Evolutionary conservation across 306 rosid genomes (phyloP), one percentile per base, ranked within the genome.

Genomic region (Cucurbita maxima): DNA sequence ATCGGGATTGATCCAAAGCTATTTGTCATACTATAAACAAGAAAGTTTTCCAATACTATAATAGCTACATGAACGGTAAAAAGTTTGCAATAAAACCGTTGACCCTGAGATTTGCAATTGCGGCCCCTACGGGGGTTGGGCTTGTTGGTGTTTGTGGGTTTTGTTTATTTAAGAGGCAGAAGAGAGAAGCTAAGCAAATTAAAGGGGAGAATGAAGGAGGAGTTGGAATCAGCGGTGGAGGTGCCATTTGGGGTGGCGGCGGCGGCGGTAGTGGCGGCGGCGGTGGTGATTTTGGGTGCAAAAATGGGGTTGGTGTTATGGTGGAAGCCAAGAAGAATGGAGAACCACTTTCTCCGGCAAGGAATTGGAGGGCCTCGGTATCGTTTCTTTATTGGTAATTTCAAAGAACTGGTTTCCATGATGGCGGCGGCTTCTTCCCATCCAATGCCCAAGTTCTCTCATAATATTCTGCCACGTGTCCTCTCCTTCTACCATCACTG

Each of bases 81-180:
- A 30, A 30, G 34, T 30, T 30, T 30, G 3, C 34, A 30, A 44
- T 8, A 44, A 44, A 44, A 50, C 82, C 83, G 96, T 95, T 91
- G 97, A 91, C 97, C 87, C 90, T 86, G 70, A 50, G 81, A 84
- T 75, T 78, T 84, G 79, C 84, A 84, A 86, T 85, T 89, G 96
- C 96, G 99, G 89, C 88, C 96, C 96, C 97, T 85, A 89, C 96
- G 96, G 96, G 84, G 96, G 96, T 83, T 89, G 97, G 95, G 82
- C 87, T 83, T 84, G 95, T 50, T 50, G 54, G 54, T 50, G 54
- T 51, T 15, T 51, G 18, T 51, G 56, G 19, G 56, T 68, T 75
- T 41, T 55, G 73, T 68, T 59, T 70, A 60, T 80, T 75, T 59
- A 68, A 58, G n/a, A 38, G 13, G 50, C 69, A 13, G 7, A 50